These are phyloP conservation scores for Andrographis paniculata DNA, from an alignment of 305 asterid genomes.

Conservation along the genomic window DNA sequence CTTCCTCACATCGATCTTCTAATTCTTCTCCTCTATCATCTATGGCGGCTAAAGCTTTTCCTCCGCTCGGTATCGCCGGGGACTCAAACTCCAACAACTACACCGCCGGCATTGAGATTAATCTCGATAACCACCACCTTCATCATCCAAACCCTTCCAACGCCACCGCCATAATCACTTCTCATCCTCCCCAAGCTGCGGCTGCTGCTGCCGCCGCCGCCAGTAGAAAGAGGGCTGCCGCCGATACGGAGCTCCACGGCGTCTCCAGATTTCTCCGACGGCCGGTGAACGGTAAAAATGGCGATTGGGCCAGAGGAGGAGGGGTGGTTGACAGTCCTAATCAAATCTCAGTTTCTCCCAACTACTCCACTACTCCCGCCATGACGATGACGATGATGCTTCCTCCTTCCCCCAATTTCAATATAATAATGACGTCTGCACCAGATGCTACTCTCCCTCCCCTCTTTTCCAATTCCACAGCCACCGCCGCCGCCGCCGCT, in stretches of 20 bases:
- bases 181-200: no score
- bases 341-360: slow-evolving; percentile 29
- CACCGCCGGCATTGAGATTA: no score
- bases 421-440: slow-evolving; percentile 30
- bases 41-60: no score
- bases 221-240: slow-evolving; percentile 60
- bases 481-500: slow-evolving; percentile 22
- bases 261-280: slow-evolving; percentile 36
- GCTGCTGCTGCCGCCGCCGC: slow-evolving; percentile 12
- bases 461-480: slow-evolving; percentile 19
- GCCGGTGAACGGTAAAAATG: slow-evolving; percentile 19
- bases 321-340: slow-evolving; percentile 21
- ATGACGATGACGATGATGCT: slow-evolving; percentile 16
- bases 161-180: slow-evolving; percentile 2
- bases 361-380: slow-evolving; percentile 54
- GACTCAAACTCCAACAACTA: no score
- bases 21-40: no score
- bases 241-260: slow-evolving; percentile 56
- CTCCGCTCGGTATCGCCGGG: no score
- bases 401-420: slow-evolving; percentile 35
- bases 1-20: no score
- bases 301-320: slow-evolving; percentile 17
- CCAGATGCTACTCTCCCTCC: slow-evolving; percentile 21
- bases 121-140: background rate
- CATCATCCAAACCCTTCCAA: background rate